phyloP scores from a whole-genome alignment of 176 grass and related monocot species.

The Hyparrhenia diplandra region DNA sequence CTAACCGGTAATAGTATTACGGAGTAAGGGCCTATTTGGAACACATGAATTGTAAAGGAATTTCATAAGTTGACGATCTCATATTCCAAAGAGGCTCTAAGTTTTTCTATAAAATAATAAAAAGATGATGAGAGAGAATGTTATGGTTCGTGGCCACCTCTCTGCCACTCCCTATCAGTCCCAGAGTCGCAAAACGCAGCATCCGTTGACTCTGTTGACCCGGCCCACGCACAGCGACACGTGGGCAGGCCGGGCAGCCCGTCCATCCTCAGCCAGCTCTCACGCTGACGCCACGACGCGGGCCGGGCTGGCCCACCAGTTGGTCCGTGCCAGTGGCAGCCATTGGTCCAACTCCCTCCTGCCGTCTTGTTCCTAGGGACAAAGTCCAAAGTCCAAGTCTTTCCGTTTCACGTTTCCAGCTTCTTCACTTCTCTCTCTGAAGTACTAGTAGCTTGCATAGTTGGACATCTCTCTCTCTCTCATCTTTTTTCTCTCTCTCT shows the following conservation, averaged over 20 bases:
- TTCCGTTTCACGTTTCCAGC: constrained; percentile 25
- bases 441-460: background rate
- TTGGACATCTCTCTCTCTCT: background rate
- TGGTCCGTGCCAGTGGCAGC: background rate
- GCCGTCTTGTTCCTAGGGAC: background rate
- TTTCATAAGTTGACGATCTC: no score
- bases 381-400: constrained; percentile 37
- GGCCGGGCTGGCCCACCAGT: constrained; percentile 3
- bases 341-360: background rate
- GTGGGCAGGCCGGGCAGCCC: background rate
- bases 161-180: background rate
- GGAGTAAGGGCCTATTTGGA: no score
- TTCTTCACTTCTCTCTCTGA: background rate
- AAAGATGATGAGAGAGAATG: background rate
- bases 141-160: background rate
- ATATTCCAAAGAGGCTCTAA: no score
- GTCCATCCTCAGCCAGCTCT: constrained; percentile 7
- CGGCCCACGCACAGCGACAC: background rate
- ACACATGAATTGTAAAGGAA: no score
- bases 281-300: constrained; percentile 34
- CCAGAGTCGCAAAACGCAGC: background rate
- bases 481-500: background rate
- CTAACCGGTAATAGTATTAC: no score
- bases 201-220: background rate
- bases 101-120: no score